Evolutionary conservation across 2,329 filamentous ascomycete species (phyloP), one percentile per base, ranked within the genome.

Genomic region (Fusarium abutilonis): DNA sequence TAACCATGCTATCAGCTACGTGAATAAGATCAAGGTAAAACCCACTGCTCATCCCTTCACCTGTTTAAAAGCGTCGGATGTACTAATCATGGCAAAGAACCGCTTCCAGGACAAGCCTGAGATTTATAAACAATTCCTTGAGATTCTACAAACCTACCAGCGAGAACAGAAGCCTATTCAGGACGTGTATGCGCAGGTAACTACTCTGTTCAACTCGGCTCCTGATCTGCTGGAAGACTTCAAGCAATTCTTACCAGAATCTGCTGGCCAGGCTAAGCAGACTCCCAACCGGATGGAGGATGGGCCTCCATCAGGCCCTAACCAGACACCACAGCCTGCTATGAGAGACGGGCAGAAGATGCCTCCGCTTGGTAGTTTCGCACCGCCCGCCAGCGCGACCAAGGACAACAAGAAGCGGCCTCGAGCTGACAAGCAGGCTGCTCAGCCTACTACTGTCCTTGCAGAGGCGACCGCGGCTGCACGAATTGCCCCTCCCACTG

Each of bases 71-170:
- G 42, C 23, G 23, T 49, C 52, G 49, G 46, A 46, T 49, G 34
- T 54, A 60, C 67, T 70, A 64, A 70, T 59, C 51, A 52, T 63
- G 54, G 60, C 28, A 52, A 72, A 97, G 92, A 99, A 98, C 74
- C 94, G 95, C 40, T 99, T 98, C 77, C 90, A 96, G 70, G 89
- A 93, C 71, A 93, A 96, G 65, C 95, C 95, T 7, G 95, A 99
- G 75, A 98, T 99, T 62, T 99, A 99, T 81, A 99, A 99, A 76
- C 94, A 99, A 73, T 99, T 99, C 73, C 84, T 99, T 28, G 95
- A 99, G 75, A 99, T 99, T 44, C 81, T 99, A 41, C 95, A 99
- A 77, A 99, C 95, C 3, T 99, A 99, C 71, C 95, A 99, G 76
- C 87, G 95, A 54, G 95, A 99, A 75, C 96, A 95, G 49, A 98